Conservation (phyloP, 1,284 basidiomycete species). For the Takashimella koratensis region DNA sequence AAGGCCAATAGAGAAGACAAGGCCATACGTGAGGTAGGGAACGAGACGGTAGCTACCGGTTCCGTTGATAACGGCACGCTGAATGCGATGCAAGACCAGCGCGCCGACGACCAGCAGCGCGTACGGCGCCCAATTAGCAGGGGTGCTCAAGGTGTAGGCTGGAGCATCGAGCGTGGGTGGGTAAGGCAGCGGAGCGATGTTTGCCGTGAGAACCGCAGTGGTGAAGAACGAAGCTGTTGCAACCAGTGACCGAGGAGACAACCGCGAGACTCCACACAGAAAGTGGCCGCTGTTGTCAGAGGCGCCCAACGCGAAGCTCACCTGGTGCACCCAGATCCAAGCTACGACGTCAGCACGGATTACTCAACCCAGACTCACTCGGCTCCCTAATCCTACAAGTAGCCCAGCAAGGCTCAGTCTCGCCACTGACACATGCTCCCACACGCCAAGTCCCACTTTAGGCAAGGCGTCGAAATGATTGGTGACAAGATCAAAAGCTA, state of each 20-base stretch:
- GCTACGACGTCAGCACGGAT: conserved; percentile 9
- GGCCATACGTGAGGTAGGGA: conserved; percentile 52
- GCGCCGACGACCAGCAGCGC: conserved; percentile 53
- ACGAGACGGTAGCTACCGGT: conserved; percentile 1
- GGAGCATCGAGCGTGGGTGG: background rate
- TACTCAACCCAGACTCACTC: conserved; percentile 51
- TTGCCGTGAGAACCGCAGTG: conserved; percentile 53
- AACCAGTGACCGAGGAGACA: conserved; percentile 56
- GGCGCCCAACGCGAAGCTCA: conserved; percentile 1
- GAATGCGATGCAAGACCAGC: conserved; percentile 45
- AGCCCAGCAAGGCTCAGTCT: conserved; percentile 56
- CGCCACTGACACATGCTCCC: conserved; percentile 33
- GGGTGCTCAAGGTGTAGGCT: conserved; percentile 8
- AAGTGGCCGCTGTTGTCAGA: conserved; percentile 57
- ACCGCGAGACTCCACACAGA: conserved; percentile 61
- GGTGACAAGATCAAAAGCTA: background rate
- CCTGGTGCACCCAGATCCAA: conserved; percentile 36
- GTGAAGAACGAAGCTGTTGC: conserved; percentile 59
- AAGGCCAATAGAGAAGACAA: conserved; percentile 60
- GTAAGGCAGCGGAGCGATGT: conserved; percentile 42
- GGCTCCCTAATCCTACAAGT: conserved; percentile 62
- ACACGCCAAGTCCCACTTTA: conserved; percentile 52
- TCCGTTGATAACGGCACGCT: background rate
- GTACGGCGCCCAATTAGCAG: conserved; percentile 17
- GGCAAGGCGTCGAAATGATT: conserved; percentile 48